Conservation (phyloP, 192 early-diverging fungal genomes). For the Entophlyctis luteolus region DNA sequence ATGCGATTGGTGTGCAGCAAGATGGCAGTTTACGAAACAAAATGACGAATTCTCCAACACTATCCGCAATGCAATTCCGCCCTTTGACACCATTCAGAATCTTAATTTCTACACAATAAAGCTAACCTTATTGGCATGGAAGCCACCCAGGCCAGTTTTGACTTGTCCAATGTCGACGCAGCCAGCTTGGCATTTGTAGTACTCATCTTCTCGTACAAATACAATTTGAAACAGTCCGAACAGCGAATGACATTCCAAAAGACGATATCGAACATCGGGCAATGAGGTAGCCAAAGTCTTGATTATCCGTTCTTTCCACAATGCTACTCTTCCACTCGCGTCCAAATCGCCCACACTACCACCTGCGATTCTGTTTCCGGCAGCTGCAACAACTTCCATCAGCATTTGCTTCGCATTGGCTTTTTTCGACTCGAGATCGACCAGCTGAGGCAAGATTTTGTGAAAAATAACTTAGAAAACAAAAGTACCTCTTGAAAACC, state of each 20-base stretch:
- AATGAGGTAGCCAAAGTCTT: slow-evolving; percentile 54
- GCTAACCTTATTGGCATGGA: slow-evolving; percentile 85
- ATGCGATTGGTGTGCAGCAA: slow-evolving; percentile 81
- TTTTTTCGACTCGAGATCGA: slow-evolving; percentile 64
- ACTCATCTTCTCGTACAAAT: slow-evolving; percentile 65
- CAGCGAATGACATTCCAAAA: slow-evolving; percentile 72
- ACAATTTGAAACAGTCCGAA: slow-evolving; percentile 89
- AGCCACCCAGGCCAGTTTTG: slow-evolving; percentile 86
- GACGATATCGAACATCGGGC: slow-evolving; percentile 49
- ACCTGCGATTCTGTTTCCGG: not conserved
- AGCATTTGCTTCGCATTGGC: slow-evolving; percentile 34
- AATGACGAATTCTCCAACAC: slow-evolving; percentile 74
- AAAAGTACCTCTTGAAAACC: slow-evolving; percentile 91
- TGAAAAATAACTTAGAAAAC: too few relatives aligned
- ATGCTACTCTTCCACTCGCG: slow-evolving; percentile 65
- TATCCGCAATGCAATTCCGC: slow-evolving; percentile 71
- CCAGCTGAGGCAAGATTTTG: too few relatives aligned
- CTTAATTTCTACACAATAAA: not conserved
- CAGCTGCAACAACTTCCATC: not conserved
- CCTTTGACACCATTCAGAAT: slow-evolving; percentile 39
- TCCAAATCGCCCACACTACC: not conserved
- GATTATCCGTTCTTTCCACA: slow-evolving; percentile 78
- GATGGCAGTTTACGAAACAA: slow-evolving; percentile 81
- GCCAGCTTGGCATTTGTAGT: slow-evolving; percentile 47
- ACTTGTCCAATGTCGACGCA: slow-evolving; percentile 46